phyloP scores from a whole-genome alignment of 208 protist species.

The Angomonas desouzai region DNA sequence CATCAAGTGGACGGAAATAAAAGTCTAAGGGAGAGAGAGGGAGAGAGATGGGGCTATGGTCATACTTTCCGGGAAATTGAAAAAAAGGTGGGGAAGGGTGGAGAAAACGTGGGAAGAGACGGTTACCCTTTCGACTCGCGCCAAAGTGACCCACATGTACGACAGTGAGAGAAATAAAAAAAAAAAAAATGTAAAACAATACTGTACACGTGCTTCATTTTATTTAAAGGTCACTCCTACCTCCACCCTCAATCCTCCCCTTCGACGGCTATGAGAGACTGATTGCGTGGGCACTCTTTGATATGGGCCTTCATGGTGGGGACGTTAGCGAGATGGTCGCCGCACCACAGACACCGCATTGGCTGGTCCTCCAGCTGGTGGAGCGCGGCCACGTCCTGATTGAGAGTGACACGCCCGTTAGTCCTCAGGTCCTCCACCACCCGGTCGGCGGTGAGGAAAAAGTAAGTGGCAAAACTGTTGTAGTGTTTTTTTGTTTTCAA shows the following conservation, averaged over 20 bases:
- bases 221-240: neutral
- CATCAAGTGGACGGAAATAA: constrained; percentile 18
- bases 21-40: neutral
- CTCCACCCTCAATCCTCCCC: neutral
- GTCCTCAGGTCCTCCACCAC: constrained; percentile 59
- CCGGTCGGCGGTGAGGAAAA: constrained; percentile 69
- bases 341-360: constrained; percentile 84
- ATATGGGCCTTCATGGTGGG: constrained; percentile 64
- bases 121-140: no score
- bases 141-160: no score
- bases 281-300: constrained; percentile 40
- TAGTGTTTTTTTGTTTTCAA: constrained; percentile 87
- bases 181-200: no score
- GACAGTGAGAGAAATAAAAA: no score
- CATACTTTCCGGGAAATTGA: neutral
- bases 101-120: no score
- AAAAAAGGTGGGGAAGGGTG: constrained; percentile 1
- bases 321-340: constrained; percentile 40
- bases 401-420: constrained; percentile 63
- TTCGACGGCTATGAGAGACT: constrained; percentile 16
- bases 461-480: constrained; percentile 87
- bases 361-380: constrained; percentile 62
- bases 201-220: no score
- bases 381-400: constrained; percentile 51
- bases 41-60: neutral